Evolutionary conservation across 352 stramenopile species (phyloP), one percentile per base, ranked within the genome.

Genomic region (Pythium brassicae): DNA sequence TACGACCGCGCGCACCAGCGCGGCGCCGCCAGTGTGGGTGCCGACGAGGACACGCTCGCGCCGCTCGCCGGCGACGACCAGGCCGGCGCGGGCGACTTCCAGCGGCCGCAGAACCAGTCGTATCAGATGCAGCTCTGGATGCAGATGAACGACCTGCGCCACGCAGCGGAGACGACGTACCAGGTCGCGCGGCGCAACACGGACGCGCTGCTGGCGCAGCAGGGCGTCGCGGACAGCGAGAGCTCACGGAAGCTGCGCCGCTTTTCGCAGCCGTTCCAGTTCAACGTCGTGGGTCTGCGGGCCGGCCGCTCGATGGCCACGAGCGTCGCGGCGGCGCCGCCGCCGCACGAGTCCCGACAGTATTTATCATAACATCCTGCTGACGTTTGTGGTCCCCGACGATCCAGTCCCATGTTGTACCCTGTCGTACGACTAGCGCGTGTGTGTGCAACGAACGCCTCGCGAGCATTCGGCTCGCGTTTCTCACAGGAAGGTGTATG

Each of bases 81-180:
- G n/a, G n/a, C n/a, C n/a, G n/a, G n/a, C n/a, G n/a, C n/a, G n/a
- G 17, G 17, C 17, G 25, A 22, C 44, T 32, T 35, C 20, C 12
- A 50, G 15, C 25, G 63, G 14, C 15, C 44, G 6, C 50, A 55
- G 29, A 26, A 40, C 29, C 70, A 66, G 27, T 69, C 60, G 52
- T 84, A 87, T 51, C 75, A 90, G 65, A 74, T 78, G 62, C 71
- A 88, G 63, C 69, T 90, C 43, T 80, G 75, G 66, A 68, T 78
- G 62, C 80, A 87, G 59, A 88, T 90, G 80, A 77, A 86, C 55
- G 74, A 87, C 60, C 61, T 90, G 49, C 80, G 74, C 49, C 69
- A 70, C 58, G 69, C 74, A 22, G 77, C 66, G 3, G 80, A 90
- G 67, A 75, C 64, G 23, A 87, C 80, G 58, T 88, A 87, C 65